Evolutionary conservation across 2,329 filamentous ascomycete species (phyloP), one percentile per base, ranked within the genome.

Genomic region (Hypoxylon sp.): DNA sequence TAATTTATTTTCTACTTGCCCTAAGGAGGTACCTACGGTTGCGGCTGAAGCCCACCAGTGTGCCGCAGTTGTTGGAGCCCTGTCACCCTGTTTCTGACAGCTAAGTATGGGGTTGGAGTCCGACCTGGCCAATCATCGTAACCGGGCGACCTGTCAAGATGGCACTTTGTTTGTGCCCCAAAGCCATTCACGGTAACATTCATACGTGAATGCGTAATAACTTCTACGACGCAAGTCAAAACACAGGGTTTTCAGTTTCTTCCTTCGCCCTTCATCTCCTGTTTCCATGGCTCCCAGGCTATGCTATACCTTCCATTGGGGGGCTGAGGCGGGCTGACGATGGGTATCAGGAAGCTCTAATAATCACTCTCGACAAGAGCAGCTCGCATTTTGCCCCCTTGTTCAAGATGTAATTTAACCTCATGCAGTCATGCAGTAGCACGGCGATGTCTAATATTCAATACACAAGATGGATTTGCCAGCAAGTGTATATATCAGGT

Each of bases 81-180:
- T 14, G 25, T 27, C 3, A 27, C 25, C 25, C 55, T 44, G 37
- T 37, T 37, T 31, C 20, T 25, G 25, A n/a, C 13, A 25, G 30
- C 33, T 31, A 49, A 58, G 31, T 37, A 61, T 33, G 57, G 64
- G 61, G 46, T 44, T 25, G 40, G 30, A 65, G 35, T 46, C 68
- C 64, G 68, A 71, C n/a, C 50, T 8, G 25, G 42, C 68, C 65
- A 71, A 71, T 71, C 50, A 66, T 48, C 40, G 25, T 31, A 11
- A 2, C 33, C 25, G 11, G 57, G 3, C 30, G n/a, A 48, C 25
- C 50, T 20, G 10, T 40, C 22, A 33, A 59, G 22, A 57, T 25
- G 22, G 20, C 25, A n/a, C 11, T 6, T 6, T 27, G 17, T 27
- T 31, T 48, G 27, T 6, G 37, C 44, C 25, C 20, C 30, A 4